phyloP scores from a whole-genome alignment of 352 stramenopile species.

The Thalassiosira exigua region DNA sequence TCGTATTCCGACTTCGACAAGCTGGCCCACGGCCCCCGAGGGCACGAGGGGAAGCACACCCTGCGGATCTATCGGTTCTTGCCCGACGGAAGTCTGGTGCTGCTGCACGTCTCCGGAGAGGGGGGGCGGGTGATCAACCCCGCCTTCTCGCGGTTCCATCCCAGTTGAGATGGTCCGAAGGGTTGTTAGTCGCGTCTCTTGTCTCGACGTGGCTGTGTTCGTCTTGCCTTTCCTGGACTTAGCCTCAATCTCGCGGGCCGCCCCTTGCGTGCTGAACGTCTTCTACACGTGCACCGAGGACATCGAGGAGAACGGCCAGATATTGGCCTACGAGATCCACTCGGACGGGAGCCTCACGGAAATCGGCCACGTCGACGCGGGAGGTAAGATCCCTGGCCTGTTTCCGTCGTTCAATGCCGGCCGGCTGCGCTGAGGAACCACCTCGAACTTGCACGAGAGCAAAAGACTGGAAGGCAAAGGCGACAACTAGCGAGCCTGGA shows the following conservation, averaged over 20 bases:
- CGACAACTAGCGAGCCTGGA: no score
- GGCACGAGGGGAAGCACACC: constrained; percentile 67
- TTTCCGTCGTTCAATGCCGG: no score
- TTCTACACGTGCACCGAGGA: constrained; percentile 85
- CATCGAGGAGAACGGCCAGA: constrained; percentile 78
- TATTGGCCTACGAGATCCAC: constrained; percentile 75
- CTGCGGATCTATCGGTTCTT: constrained; percentile 78
- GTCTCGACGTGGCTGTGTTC: neutral
- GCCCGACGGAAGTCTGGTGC: constrained; percentile 66
- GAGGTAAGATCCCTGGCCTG: no score
- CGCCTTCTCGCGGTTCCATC: constrained; percentile 81
- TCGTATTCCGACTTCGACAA: constrained; percentile 59
- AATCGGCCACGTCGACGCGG: constrained; percentile 75
- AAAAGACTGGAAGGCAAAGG: no score
- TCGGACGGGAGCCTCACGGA: constrained; percentile 63
- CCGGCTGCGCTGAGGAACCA: no score
- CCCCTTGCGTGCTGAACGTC: constrained; percentile 63
- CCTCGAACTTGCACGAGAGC: no score
- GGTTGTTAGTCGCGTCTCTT: neutral
- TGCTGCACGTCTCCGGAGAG: constrained; percentile 74
- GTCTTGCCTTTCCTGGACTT: no score
- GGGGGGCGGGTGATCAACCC: constrained; percentile 70
- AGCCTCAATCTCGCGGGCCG: no score
- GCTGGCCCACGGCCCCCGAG: constrained; percentile 74
- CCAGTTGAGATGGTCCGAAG: constrained; percentile 31